Base-by-base conservation (phyloP, 495 filamentous ascomycete species). In the Aspergillus sclerotioniger region DNA sequence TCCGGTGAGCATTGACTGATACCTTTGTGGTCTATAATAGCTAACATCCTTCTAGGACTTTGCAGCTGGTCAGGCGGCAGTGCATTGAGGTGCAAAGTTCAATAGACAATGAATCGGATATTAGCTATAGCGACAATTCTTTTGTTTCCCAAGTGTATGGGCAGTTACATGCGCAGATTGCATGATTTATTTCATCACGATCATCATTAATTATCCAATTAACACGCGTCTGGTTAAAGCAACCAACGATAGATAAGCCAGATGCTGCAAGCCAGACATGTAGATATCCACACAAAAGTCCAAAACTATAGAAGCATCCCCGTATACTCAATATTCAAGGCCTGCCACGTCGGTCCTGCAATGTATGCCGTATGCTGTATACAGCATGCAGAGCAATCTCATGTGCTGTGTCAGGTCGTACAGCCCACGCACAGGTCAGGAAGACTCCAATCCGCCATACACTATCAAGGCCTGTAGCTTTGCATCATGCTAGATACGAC, bases 11-110 rank as follows among this genome's bases (percentile, higher is more conserved):
- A 49, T 28, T 29, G 47, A 10, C 3, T 33, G 31, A 33, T 9
- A 9, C 13, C 29, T 20, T 46, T 3, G 37, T 5, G 25, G 21
- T n/a, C 25, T 49, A 49, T 12, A 2, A 49, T 9, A n/a, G 45
- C 70, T 72, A 66, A 62, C 61, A 43, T 37, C 12, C 57, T 33
- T 16, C 63, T 44, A 73, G 71, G 69, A 74, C 3, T 69, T 73
- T 20, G 61, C 66, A 46, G 57, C 60, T 8, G 59, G 60, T 39
- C 69, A 69, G 51, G 67, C 70, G 63, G 69, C 61, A 43, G 47
- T 50, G 21, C 62, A 69, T 37, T 74, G 47, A 67, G 46, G 6
- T 48, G 45, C 21, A 21, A 3, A 10, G 13, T 37, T 9, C 33
- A 37, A n/a, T 41, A n/a, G 12, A 41, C 37, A 15, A 13, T 41